Evolutionary conservation across 768 basidiomycete genomes (phyloP).

Genomic region (Suillus alpinus): DNA sequence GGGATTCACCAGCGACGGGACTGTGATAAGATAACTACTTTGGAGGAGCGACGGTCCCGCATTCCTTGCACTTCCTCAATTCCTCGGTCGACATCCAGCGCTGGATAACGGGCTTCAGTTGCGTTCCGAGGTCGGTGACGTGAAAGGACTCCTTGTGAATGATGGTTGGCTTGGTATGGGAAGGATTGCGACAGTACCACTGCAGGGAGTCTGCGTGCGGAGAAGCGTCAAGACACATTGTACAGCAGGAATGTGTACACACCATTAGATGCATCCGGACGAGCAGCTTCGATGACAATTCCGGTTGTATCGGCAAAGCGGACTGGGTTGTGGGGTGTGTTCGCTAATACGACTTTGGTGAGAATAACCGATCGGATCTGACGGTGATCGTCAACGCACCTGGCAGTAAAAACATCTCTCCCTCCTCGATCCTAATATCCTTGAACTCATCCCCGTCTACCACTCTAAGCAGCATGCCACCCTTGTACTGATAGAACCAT

Average conservation of each 20-base stretch:
- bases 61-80: slow-evolving; percentile 66
- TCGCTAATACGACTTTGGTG: slow-evolving; percentile 48
- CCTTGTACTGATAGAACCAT: slow-evolving; percentile 98
- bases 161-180: slow-evolving; percentile 64
- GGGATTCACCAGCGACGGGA: not conserved
- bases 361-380: slow-evolving; percentile 2
- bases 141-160: slow-evolving; percentile 86
- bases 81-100: slow-evolving; percentile 70
- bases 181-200: slow-evolving; percentile 80
- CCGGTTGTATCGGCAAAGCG: slow-evolving; percentile 89
- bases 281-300: slow-evolving; percentile 82
- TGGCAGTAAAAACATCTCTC: slow-evolving; percentile 95
- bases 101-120: slow-evolving; percentile 89
- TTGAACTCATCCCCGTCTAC: slow-evolving; percentile 77
- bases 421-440: slow-evolving; percentile 89
- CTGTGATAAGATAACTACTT: slow-evolving; percentile 37
- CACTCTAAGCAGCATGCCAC: slow-evolving; percentile 85
- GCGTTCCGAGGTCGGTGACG: slow-evolving; percentile 86
- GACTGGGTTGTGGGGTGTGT: slow-evolving; percentile 95
- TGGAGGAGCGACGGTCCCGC: slow-evolving; percentile 60
- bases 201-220: slow-evolving; percentile 71
- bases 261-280: slow-evolving; percentile 78
- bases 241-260: slow-evolving; percentile 16
- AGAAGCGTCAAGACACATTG: slow-evolving; percentile 1
- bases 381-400: slow-evolving; percentile 43